Evolutionary conservation across 148 eudicot genomes (phyloP).

Genomic region (Mesembryanthemum crystallinum): DNA sequence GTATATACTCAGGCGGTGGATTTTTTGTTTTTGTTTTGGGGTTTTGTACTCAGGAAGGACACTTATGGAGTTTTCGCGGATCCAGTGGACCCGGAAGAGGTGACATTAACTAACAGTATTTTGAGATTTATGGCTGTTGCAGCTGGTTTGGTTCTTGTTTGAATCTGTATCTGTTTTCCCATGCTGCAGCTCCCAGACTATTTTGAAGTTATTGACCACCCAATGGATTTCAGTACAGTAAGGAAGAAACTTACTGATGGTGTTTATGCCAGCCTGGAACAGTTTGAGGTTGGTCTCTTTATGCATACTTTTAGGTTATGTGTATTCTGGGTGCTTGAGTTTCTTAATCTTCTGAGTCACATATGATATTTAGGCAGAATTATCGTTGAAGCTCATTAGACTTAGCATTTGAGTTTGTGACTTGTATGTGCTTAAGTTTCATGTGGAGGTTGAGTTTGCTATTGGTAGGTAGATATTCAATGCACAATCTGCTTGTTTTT

Average conservation of each 20-base stretch:
- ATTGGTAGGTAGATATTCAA: not conserved
- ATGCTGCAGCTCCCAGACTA: constrained; percentile 80
- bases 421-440: not conserved
- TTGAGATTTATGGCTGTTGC: constrained; percentile 9
- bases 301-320: not conserved
- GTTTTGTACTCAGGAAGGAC: constrained; percentile 62
- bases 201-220: constrained; percentile 57
- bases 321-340: not conserved
- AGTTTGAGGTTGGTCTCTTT: constrained; percentile 76
- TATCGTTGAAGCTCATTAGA: too few species aligned
- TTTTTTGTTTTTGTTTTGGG: constrained; percentile 9
- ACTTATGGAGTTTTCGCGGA: constrained; percentile 82
- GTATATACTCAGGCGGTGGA: constrained; percentile 18
- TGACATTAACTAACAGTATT: constrained; percentile 21
- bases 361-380: not conserved
- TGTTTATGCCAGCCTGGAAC: constrained; percentile 54
- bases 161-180: constrained; percentile 17
- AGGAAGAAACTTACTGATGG: constrained; percentile 61
- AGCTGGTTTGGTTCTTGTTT: not conserved
- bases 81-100: constrained; percentile 92
- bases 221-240: constrained; percentile 88
- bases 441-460: not conserved
- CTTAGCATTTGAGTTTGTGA: not conserved
- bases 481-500: not conserved
- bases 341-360: not conserved